A percentile compares a stretch with the other conserved stretches of the same genome.
Evolutionary conservation across 1,284 basidiomycete species (phyloP).

Genomic region (Sporisorium iseilematis-ciliati): DNA sequence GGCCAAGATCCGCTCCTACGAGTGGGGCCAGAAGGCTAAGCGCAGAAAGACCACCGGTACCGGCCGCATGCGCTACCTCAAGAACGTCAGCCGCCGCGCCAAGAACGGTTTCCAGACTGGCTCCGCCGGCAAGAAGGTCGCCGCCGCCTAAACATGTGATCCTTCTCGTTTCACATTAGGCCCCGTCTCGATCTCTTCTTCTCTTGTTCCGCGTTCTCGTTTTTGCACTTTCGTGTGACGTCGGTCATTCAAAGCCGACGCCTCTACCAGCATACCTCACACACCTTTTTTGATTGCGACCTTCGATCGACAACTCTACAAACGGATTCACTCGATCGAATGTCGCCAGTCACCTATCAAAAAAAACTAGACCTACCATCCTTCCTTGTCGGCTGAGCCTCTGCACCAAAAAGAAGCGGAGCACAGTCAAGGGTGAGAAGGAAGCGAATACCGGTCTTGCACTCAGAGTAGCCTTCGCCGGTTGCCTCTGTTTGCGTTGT

Average conservation of each 20-base stretch:
- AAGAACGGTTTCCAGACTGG: slow-evolving; percentile 88
- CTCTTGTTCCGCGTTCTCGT: slow-evolving; percentile 18
- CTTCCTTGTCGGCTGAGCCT: slow-evolving; percentile 21
- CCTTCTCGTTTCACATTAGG: slow-evolving; percentile 8
- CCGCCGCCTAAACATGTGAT: slow-evolving; percentile 57
- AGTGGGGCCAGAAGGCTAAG: slow-evolving; percentile 99
- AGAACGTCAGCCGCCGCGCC: slow-evolving; percentile 72
- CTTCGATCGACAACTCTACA: neutral
- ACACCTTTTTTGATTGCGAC: slow-evolving; percentile 4
- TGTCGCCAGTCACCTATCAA: neutral
- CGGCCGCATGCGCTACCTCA: slow-evolving; percentile 95
- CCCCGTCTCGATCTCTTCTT: slow-evolving; percentile 9
- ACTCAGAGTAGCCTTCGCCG: slow-evolving; percentile 4
- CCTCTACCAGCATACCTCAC: slow-evolving; percentile 27
- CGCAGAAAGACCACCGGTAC: slow-evolving; percentile 98
- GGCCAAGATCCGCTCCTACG: slow-evolving; percentile 93
- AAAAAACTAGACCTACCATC: slow-evolving; percentile 16
- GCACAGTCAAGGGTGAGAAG: slow-evolving; percentile 24
- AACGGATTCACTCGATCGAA: neutral
- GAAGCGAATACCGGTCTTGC: slow-evolving; percentile 36
- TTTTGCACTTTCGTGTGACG: slow-evolving; percentile 26
- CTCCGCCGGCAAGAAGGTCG: slow-evolving; percentile 64
- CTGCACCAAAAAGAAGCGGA: slow-evolving; percentile 8
- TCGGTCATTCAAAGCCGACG: slow-evolving; percentile 10
- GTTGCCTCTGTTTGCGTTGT: slow-evolving; percentile 35